A percentile compares a stretch with the other conserved stretches of the same genome.
phyloP scores from a whole-genome alignment of 1,139 yeast genomes.

The Saccharomyces pastorianus region DNA sequence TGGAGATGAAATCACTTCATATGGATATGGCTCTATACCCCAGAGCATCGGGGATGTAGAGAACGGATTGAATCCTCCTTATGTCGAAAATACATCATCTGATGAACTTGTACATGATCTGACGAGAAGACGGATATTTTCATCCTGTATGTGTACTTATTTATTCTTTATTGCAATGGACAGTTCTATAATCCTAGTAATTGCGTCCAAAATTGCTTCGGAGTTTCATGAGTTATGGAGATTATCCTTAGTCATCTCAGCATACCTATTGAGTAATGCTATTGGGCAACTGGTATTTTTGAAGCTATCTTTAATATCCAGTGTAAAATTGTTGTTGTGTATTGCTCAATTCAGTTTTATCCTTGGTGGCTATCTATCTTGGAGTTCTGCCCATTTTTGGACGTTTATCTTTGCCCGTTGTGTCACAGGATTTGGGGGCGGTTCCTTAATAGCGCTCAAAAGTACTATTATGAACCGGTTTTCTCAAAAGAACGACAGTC shows the following conservation, averaged over 20 bases:
- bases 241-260: constrained; percentile 54
- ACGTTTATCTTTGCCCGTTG: neutral
- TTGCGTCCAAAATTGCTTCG: constrained; percentile 53
- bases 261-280: constrained; percentile 52
- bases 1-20: neutral
- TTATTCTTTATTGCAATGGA: constrained; percentile 54
- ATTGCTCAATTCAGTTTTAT: neutral
- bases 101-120: neutral
- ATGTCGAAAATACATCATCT: neutral
- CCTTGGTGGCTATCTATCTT: neutral
- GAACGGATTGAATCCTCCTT: neutral
- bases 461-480: neutral
- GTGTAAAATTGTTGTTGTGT: constrained; percentile 48
- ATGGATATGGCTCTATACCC: neutral
- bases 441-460: neutral
- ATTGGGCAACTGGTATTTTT: constrained; percentile 77
- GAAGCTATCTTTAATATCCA: constrained; percentile 77
- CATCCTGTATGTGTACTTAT: neutral
- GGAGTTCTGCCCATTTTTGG: neutral
- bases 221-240: constrained; percentile 48
- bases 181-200: constrained; percentile 54
- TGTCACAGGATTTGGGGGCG: neutral
- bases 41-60: neutral
- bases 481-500: neutral
- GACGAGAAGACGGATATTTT: neutral